These are phyloP conservation scores for Nannochloropsis gaditana DNA, from an alignment of 108 stramenopile species.

Conservation along the genomic window DNA sequence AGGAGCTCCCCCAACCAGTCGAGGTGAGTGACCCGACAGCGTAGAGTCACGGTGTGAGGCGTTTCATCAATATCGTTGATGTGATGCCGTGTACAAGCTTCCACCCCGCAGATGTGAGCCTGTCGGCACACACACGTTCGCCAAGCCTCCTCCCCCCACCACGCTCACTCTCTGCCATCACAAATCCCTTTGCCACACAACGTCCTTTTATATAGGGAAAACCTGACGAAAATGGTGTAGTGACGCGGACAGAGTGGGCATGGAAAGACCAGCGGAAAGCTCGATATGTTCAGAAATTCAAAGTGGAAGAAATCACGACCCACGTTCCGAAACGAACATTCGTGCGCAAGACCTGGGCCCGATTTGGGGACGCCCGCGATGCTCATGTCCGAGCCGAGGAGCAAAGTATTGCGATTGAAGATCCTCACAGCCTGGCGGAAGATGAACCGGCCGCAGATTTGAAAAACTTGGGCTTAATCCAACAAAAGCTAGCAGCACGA, in stretches of 20 bases:
- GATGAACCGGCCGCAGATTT: not conserved
- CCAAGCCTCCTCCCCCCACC: not conserved
- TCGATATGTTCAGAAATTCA: not conserved
- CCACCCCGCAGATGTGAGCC: no score
- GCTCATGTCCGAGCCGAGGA: slow-evolving; percentile 10
- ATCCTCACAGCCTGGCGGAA: not conserved
- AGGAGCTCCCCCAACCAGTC: not conserved
- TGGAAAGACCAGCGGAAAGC: not conserved
- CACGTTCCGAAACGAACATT: not conserved
- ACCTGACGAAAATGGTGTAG: not conserved
- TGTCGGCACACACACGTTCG: no score
- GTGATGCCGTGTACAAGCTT: no score
- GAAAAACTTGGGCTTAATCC: not conserved
- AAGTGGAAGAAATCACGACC: not conserved
- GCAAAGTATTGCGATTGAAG: slow-evolving; percentile 4
- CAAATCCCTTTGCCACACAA: not conserved
- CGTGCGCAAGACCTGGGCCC: slow-evolving; percentile 19
- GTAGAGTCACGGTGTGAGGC: no score
- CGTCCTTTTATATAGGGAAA: not conserved
- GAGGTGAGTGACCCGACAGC: not conserved
- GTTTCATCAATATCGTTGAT: no score
- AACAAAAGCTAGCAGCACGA: not conserved
- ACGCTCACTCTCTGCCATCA: not conserved
- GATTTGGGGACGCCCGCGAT: slow-evolving; percentile 15
- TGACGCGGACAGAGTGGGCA: not conserved